These are phyloP conservation scores for Daedaleopsis nitida DNA, from an alignment of 768 basidiomycete genomes.

Conservation along the genomic window DNA sequence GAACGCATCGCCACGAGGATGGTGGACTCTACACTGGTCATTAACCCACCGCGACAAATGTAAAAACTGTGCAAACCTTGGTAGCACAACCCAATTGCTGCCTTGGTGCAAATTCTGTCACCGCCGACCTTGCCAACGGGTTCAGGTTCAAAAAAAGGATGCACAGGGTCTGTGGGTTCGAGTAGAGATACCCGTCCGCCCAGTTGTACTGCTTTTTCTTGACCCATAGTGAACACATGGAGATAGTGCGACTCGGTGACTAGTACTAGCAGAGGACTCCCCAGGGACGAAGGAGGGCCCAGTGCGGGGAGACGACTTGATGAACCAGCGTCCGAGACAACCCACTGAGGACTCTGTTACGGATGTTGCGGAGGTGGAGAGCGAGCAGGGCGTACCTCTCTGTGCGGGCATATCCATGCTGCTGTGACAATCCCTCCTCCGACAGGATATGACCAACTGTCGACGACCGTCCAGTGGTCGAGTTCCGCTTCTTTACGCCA, in stretches of 20 bases:
- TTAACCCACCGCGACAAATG: slow-evolving; percentile 1
- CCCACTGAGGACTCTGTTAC: slow-evolving; percentile 48
- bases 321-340: slow-evolving; percentile 43
- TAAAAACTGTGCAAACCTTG: slow-evolving; percentile 44
- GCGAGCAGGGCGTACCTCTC: slow-evolving; percentile 50
- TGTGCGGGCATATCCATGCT: slow-evolving; percentile 58
- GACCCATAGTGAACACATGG: slow-evolving; percentile 54
- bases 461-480: slow-evolving; percentile 62
- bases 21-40: slow-evolving; percentile 46
- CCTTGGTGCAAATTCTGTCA: slow-evolving; percentile 52
- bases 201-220: slow-evolving; percentile 44
- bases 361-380: not conserved
- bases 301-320: slow-evolving; percentile 57
- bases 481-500: slow-evolving; percentile 63
- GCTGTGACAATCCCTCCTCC: slow-evolving; percentile 62
- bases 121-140: slow-evolving; percentile 30
- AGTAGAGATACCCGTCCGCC: slow-evolving; percentile 49
- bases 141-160: slow-evolving; percentile 32
- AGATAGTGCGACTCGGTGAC: slow-evolving; percentile 66
- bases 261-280: slow-evolving; percentile 57
- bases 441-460: slow-evolving; percentile 54
- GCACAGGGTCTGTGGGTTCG: slow-evolving; percentile 33
- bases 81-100: slow-evolving; percentile 62
- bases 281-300: slow-evolving; percentile 57
- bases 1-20: slow-evolving; percentile 68